phyloP scores from a whole-genome alignment of 2,329 filamentous ascomycete species.

The Nemania sp. region DNA sequence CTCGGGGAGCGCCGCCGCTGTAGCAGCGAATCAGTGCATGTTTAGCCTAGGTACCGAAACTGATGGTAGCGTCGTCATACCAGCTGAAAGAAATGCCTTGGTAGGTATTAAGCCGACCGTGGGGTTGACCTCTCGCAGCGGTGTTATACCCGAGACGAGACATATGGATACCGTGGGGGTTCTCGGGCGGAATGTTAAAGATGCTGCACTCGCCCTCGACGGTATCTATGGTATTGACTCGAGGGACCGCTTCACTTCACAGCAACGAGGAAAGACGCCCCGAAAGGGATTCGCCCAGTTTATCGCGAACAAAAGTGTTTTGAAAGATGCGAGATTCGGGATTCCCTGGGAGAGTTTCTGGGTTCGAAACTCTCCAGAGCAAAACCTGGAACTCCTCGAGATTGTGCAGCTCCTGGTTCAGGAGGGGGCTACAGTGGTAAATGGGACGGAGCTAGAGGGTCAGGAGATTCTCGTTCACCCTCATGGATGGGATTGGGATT shows the following conservation, averaged over 20 bases:
- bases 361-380: slow-evolving; percentile 68
- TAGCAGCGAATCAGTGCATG: slow-evolving; percentile 70
- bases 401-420: slow-evolving; percentile 65
- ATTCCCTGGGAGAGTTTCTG: slow-evolving; percentile 80
- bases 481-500: slow-evolving; percentile 80
- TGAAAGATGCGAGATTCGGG: slow-evolving; percentile 74
- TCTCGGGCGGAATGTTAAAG: slow-evolving; percentile 74
- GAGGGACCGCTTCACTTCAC: slow-evolving; percentile 74
- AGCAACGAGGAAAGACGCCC: slow-evolving; percentile 68
- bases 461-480: slow-evolving; percentile 72
- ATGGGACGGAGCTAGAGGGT: slow-evolving; percentile 75
- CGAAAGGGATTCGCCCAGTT: slow-evolving; percentile 68
- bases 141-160: slow-evolving; percentile 72
- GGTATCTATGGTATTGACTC: slow-evolving; percentile 74
- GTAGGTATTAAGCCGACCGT: slow-evolving; percentile 83
- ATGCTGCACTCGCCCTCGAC: slow-evolving; percentile 75
- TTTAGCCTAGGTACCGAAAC: slow-evolving; percentile 80
- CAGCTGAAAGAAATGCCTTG: slow-evolving; percentile 74
- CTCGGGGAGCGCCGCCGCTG: slow-evolving; percentile 73
- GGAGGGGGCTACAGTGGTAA: slow-evolving; percentile 75
- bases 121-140: slow-evolving; percentile 70
- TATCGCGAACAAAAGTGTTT: slow-evolving; percentile 64
- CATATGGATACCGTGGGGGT: slow-evolving; percentile 77
- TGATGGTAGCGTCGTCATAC: slow-evolving; percentile 77
- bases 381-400: slow-evolving; percentile 64